Evolutionary conservation across 164 flowering plant species (phyloP).

Genomic region (Sextonia rubra): DNA sequence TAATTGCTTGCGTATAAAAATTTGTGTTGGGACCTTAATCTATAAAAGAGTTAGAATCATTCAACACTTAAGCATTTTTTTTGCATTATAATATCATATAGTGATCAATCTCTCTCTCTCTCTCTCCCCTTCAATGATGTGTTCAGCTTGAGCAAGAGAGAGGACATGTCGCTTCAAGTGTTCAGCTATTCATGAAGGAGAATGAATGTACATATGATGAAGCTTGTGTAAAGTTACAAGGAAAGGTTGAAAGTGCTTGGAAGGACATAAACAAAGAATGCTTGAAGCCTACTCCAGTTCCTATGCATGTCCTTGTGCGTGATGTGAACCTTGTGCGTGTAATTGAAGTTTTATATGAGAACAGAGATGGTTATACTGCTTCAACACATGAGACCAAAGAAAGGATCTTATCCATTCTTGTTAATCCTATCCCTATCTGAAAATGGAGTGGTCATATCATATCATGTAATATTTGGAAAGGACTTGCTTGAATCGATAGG

Average conservation of each 20-base stretch:
- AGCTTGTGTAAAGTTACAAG: neutral
- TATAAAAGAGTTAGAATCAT: no score
- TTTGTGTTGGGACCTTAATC: no score
- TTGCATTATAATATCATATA: neutral
- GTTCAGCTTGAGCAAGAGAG: neutral
- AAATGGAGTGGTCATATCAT: neutral
- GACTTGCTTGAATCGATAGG: no score
- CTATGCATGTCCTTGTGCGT: neutral
- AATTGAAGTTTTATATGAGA: neutral
- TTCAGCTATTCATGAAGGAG: neutral
- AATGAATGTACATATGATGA: neutral
- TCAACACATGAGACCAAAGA: neutral
- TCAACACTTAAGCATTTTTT: neutral
- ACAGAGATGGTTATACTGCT: neutral
- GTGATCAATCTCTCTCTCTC: neutral
- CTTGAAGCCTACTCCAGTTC: neutral
- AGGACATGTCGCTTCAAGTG: neutral
- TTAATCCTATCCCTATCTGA: neutral
- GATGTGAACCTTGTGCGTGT: neutral
- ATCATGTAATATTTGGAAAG: no score
- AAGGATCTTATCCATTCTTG: neutral
- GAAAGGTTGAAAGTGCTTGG: neutral
- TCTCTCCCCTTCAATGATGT: no score
- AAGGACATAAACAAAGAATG: conserved; percentile 1
- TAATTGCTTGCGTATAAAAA: no score